Conservation (phyloP, 768 basidiomycete genomes). For the Phaffia tasmanica region DNA sequence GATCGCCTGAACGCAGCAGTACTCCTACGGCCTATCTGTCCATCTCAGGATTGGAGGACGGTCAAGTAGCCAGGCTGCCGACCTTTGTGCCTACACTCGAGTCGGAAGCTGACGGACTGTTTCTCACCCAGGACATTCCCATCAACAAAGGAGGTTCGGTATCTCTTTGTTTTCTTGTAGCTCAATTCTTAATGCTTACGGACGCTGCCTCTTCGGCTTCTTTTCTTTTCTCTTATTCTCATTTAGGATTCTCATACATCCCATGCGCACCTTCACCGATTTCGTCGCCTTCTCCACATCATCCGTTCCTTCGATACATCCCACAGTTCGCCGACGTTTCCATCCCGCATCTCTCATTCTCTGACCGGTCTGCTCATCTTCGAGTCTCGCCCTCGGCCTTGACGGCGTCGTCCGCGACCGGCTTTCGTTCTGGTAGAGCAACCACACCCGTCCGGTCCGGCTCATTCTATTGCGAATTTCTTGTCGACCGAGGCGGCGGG, state of each 20-base stretch:
- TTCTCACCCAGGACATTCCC: slow-evolving; percentile 13
- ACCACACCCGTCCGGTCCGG: slow-evolving; percentile 85
- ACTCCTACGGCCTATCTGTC: no score
- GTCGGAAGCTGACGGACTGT: slow-evolving; percentile 16
- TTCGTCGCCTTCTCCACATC: neutral
- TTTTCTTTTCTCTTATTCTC: neutral
- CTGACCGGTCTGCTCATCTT: slow-evolving; percentile 67
- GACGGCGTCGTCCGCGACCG: slow-evolving; percentile 66
- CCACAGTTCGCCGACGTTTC: slow-evolving; percentile 8
- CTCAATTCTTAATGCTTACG: slow-evolving; percentile 6
- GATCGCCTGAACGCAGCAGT: no score
- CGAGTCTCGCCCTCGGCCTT: slow-evolving; percentile 68
- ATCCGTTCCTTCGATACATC: slow-evolving; percentile 19
- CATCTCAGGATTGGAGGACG: neutral
- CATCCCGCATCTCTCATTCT: slow-evolving; percentile 16
- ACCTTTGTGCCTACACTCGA: slow-evolving; percentile 13
- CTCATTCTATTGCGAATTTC: slow-evolving; percentile 87
- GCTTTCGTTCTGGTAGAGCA: slow-evolving; percentile 78
- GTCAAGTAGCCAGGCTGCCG: slow-evolving; percentile 7
- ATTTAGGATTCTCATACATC: slow-evolving; percentile 19
- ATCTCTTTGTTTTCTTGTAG: neutral
- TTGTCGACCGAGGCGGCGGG: slow-evolving; percentile 46
- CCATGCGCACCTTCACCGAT: slow-evolving; percentile 20
- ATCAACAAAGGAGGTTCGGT: slow-evolving; percentile 21
- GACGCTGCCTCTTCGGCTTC: neutral